Percentiles rank a stretch among this genome's conserved stretches.
phyloP scores from a whole-genome alignment of 2,329 filamentous ascomycete species.

The Exophiala spinifera region DNA sequence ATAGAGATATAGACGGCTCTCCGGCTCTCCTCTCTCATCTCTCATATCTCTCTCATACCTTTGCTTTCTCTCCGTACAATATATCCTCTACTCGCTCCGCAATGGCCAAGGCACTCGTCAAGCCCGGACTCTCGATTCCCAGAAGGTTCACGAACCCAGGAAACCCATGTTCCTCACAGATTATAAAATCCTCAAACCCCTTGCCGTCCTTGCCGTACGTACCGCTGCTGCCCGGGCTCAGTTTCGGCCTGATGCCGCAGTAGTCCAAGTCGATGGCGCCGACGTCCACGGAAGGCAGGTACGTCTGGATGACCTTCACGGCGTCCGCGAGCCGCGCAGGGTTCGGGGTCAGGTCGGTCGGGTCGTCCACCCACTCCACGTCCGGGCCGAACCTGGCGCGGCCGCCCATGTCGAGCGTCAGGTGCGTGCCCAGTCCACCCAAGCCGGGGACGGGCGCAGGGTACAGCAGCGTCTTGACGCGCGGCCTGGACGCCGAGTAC shows the following conservation, averaged over 20 bases:
- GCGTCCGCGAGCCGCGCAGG: slow-evolving; percentile 62
- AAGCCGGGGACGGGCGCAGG: slow-evolving; percentile 79
- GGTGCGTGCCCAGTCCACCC: slow-evolving; percentile 87
- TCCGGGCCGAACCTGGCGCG: slow-evolving; percentile 90
- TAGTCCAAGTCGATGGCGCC: slow-evolving; percentile 74
- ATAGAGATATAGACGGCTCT: too few species aligned
- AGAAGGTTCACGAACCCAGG: slow-evolving; percentile 83
- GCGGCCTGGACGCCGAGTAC: slow-evolving; percentile 65
- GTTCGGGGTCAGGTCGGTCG: slow-evolving; percentile 68
- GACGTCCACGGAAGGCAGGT: slow-evolving; percentile 71
- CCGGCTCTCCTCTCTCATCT: too few species aligned
- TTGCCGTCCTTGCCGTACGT: slow-evolving; percentile 52
- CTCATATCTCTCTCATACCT: not conserved
- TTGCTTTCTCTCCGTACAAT: slow-evolving; percentile 43
- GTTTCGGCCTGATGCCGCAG: slow-evolving; percentile 85
- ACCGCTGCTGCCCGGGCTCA: slow-evolving; percentile 60
- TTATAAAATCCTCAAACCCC: slow-evolving; percentile 80
- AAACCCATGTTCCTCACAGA: slow-evolving; percentile 72
- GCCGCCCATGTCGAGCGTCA: slow-evolving; percentile 84
- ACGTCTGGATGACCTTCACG: slow-evolving; percentile 70
- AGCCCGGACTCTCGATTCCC: slow-evolving; percentile 88
- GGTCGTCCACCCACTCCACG: slow-evolving; percentile 82
- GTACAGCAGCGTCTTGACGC: slow-evolving; percentile 74
- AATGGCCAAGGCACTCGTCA: slow-evolving; percentile 85
- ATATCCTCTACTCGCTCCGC: slow-evolving; percentile 68